Evolutionary conservation across 768 basidiomycete species (phyloP), one percentile per base, ranked within the genome.

Genomic region (Boletellus ananas): DNA sequence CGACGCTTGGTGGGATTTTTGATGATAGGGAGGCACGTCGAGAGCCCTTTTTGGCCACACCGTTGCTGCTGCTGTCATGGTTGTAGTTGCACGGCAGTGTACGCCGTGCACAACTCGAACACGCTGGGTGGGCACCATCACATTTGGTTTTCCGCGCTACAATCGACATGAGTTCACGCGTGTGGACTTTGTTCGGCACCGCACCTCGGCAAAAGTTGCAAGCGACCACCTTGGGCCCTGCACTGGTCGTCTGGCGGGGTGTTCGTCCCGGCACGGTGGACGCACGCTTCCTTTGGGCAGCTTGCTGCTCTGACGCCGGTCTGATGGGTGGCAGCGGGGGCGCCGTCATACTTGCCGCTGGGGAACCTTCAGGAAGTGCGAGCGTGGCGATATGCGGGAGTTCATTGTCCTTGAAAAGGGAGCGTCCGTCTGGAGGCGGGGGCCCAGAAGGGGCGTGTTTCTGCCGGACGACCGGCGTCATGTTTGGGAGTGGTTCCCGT

Each of bases 171-270:
- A 55, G 44, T 20, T 20, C 52, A 25, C 13, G 52, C 52, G 44
- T 51, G 43, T 43, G 34, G 20, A 44, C 20, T 34, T 44, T 35
- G 40, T 43, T 42, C 27, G 31, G 31, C 34, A 43, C 72, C 81
- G 49, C 61, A 90, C 90, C 87, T 74, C 90, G 79, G 69, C 90
- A 92, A 64, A 89, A 89, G 68, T 91, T 90, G 70, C 90, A 92
- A 14, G 90, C 90, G 20, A 92, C 88, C 12, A 90, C 85, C 63
- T 91, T 91, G 40, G 88, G 87, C 11, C 89, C 89, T 44, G 86
- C 86, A 50, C 76, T 83, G 33, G 81, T 80, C 43, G 74, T 69
- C 59, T 78, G 75, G 54, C 83, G 80, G 47, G 71, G 74, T 50
- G 70, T 78, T 61, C 83, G 84, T 35, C 79, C 83, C 40, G 82